These are phyloP conservation scores for Vigna trinervia DNA, from an alignment of 306 rosid genomes.

Conservation along the genomic window DNA sequence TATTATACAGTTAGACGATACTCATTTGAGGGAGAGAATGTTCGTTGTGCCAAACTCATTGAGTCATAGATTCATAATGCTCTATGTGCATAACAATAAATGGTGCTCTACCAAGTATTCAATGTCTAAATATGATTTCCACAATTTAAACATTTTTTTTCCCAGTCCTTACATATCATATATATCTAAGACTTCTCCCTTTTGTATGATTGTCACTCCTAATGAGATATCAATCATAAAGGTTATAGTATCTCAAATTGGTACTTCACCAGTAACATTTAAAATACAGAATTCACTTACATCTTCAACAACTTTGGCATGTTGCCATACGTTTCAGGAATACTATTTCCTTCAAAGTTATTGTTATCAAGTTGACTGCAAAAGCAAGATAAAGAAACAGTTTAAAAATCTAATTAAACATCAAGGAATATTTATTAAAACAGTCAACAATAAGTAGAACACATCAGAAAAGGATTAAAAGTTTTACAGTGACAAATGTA, in stretches of 20 bases:
- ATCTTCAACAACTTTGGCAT: conserved; percentile 68
- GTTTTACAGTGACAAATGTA: neutral
- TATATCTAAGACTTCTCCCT: conserved; percentile 11
- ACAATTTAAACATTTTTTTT: neutral
- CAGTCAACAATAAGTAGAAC: conserved; percentile 9
- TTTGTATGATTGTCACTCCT: conserved; percentile 16
- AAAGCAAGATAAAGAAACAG: conserved; percentile 41
- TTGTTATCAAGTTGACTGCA: conserved; percentile 96
- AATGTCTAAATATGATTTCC: neutral
- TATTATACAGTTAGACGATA: neutral
- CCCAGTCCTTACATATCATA: neutral
- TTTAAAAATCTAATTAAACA: conserved; percentile 11
- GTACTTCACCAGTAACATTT: conserved; percentile 8
- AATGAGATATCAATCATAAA: conserved; percentile 14
- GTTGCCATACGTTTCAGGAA: conserved; percentile 70
- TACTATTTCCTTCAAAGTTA: conserved; percentile 66
- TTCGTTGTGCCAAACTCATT: neutral
- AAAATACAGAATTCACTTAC: conserved; percentile 62
- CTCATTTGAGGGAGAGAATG: conserved; percentile 10
- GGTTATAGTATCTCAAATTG: conserved; percentile 19
- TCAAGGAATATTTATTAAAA: neutral
- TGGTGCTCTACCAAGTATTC: neutral
- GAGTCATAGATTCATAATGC: conserved; percentile 9
- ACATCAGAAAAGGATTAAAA: neutral
- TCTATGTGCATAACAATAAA: neutral